Percentiles rank a stretch among this genome's conserved stretches.
phyloP scores from a whole-genome alignment of 768 basidiomycete genomes.

The Lentinula sp. region DNA sequence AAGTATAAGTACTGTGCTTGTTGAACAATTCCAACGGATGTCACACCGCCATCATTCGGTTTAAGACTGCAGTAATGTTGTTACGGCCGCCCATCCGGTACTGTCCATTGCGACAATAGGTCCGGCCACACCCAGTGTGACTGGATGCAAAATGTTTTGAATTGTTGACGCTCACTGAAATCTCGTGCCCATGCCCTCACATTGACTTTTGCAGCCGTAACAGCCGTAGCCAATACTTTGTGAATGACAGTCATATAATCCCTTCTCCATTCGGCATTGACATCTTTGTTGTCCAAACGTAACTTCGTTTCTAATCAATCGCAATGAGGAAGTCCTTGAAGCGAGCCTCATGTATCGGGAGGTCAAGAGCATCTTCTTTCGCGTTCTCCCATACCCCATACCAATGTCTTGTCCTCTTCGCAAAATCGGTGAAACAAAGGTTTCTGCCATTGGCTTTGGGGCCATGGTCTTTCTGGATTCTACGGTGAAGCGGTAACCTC shows the following conservation, averaged over 20 bases:
- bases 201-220: not conserved
- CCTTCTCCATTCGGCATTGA: not conserved
- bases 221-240: not conserved
- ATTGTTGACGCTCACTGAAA: too few species aligned
- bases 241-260: not conserved
- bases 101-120: too few species aligned
- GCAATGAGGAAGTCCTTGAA: not conserved
- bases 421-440: constrained; percentile 26
- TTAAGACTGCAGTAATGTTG: not conserved
- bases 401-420: not conserved
- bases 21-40: not conserved
- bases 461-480: constrained; percentile 36
- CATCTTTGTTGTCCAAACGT: not conserved
- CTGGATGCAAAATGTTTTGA: too few species aligned
- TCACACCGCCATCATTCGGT: not conserved
- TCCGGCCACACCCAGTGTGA: too few species aligned
- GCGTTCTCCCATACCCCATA: not conserved
- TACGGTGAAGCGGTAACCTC: constrained; percentile 32
- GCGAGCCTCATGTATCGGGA: not conserved
- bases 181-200: too few species aligned
- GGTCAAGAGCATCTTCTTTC: not conserved
- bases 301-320: not conserved
- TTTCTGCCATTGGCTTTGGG: constrained; percentile 44
- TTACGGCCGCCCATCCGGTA: not conserved
- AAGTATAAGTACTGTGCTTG: not conserved